Evolutionary conservation across 2,329 filamentous ascomycete species (phyloP), one percentile per base, ranked within the genome.

Genomic region (Xylaria sp.): DNA sequence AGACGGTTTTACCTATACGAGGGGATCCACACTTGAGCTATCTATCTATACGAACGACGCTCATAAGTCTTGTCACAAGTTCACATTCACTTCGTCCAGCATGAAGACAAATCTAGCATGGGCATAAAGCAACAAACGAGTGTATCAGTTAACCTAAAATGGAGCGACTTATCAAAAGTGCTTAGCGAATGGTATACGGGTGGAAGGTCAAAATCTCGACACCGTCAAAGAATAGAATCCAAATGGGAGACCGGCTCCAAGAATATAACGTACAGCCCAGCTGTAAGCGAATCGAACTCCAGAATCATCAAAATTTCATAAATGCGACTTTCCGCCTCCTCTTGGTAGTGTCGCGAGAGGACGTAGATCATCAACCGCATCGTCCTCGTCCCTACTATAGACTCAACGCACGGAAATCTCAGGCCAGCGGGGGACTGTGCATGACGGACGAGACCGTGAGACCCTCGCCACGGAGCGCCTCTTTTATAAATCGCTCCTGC

Each of bases 401-500:
- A 12, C 59, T 51, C 2, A 69, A 54, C 24, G 65, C 61, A 24
- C 68, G 64, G 32, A 54, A 67, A 57, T 36, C 48, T 76, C 71
- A n/a, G 68, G 70, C 12, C 70, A 65, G 36, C 72, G 71, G 14
- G 65, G 67, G 19, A 71, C 69, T 57, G n/a, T 56, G n/a, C 19
- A 61, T 21, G 58, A n/a, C 42, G 34, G 24, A 27, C n/a, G 27
- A 36, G 34, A 50, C 4, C 1, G 30, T 11, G 39, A 11, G 27
- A n/a, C 50, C 45, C 4, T 74, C 58, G 61, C 73, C 72, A 61
- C 70, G 72, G 32, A 73, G 70, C 45, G 72, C 72, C 50, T 76
- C 73, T 34, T 72, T 71, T 32, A 70, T 69, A 3, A 73, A 60
- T 19, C 70, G 61, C 47, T 73, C 68, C 61, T 74, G 72, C 50